phyloP scores from a whole-genome alignment of 305 asterid species.

The Solanum chacoense region DNA sequence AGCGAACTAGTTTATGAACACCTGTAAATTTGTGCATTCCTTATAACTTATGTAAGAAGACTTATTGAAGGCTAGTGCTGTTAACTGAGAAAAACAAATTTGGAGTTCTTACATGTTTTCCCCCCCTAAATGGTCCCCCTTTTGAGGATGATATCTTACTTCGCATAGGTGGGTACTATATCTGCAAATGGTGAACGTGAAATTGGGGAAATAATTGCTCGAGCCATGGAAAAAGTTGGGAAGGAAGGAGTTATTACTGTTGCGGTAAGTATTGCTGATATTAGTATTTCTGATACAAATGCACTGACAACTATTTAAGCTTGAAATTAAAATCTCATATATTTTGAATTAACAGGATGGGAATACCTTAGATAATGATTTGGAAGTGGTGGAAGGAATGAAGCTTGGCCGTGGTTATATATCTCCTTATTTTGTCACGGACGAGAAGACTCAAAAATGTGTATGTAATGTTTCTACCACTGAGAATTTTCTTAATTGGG shows the following conservation, averaged over 20 bases:
- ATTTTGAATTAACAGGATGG: constrained; percentile 46
- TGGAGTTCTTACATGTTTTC: neutral
- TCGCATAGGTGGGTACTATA: constrained; percentile 67
- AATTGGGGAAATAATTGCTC: constrained; percentile 79
- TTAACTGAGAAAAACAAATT: neutral
- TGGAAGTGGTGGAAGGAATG: constrained; percentile 98
- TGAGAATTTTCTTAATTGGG: neutral
- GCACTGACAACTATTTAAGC: neutral
- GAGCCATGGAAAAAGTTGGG: constrained; percentile 95
- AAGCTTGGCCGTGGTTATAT: constrained; percentile 80
- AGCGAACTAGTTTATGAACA: neutral
- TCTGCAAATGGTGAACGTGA: constrained; percentile 85
- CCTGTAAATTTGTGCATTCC: neutral
- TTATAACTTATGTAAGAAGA: neutral
- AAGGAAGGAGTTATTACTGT: constrained; percentile 87
- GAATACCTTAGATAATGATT: constrained; percentile 67
- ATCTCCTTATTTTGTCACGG: constrained; percentile 81
- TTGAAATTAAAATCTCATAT: neutral
- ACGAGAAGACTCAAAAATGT: constrained; percentile 57
- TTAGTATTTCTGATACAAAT: neutral
- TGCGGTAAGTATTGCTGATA: constrained; percentile 33
- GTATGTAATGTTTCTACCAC: constrained; percentile 34
- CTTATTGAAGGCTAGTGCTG: neutral
- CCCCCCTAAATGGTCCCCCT: constrained; percentile 5
- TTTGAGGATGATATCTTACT: constrained; percentile 3